phyloP scores from a whole-genome alignment of 352 stramenopile genomes.

The Phytopythium kandeliae region DNA sequence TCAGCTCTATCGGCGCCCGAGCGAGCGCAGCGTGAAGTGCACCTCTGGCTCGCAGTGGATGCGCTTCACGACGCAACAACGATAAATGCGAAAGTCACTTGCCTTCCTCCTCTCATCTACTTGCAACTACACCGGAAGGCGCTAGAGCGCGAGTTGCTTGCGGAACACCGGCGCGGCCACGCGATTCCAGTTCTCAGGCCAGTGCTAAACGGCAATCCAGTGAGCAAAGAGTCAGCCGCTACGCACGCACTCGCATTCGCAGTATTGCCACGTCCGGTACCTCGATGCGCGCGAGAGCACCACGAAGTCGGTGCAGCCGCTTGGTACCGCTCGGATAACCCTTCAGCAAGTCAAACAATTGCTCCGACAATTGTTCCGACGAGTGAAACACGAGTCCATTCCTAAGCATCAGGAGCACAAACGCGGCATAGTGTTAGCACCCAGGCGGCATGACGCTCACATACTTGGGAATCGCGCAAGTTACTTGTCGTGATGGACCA shows the following conservation, averaged over 20 bases:
- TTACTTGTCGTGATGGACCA: slow-evolving; percentile 94
- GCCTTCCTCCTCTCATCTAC: too few relatives aligned
- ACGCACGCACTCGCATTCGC: background rate
- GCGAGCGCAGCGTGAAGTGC: too few relatives aligned
- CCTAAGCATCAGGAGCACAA: slow-evolving; percentile 17
- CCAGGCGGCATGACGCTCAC: slow-evolving; percentile 25
- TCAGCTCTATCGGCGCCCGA: too few relatives aligned
- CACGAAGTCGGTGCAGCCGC: slow-evolving; percentile 41
- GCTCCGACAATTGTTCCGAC: slow-evolving; percentile 42
- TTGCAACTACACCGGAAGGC: too few relatives aligned
- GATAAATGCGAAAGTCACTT: too few relatives aligned
- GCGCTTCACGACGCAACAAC: too few relatives aligned
- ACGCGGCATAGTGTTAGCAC: background rate
- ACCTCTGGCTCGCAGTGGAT: too few relatives aligned
- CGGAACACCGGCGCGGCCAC: slow-evolving; percentile 59
- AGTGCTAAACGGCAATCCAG: slow-evolving; percentile 37
- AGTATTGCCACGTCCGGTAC: slow-evolving; percentile 13
- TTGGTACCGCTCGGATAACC: slow-evolving; percentile 40
- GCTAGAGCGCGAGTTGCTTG: slow-evolving; percentile 34
- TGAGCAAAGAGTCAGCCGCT: background rate
- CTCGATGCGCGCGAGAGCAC: slow-evolving; percentile 50
- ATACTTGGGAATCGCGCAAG: too few relatives aligned
- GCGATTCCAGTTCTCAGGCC: slow-evolving; percentile 71
- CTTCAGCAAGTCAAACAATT: slow-evolving; percentile 57
- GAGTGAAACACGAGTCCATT: slow-evolving; percentile 74